A percentile compares a stretch with the other conserved stretches of the same genome.
Conservation (phyloP, 371 early-diverging fungal genomes). For the Umbelopsis sp. region DNA sequence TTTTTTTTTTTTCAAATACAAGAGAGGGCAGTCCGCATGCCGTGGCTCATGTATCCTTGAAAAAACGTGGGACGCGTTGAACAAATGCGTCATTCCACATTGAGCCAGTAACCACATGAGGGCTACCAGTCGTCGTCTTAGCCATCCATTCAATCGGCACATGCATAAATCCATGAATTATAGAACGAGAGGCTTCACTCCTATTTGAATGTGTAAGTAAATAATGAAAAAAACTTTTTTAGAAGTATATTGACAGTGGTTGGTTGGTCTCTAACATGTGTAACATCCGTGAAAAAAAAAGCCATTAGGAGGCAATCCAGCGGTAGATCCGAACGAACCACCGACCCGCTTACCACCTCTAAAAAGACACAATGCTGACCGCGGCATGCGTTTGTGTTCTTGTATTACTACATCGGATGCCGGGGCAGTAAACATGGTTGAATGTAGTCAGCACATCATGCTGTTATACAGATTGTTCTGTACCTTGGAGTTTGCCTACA, state of each 20-base stretch:
- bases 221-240: background rate
- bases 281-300: background rate
- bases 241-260: background rate
- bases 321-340: no score
- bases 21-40: background rate
- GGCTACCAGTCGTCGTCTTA: no score
- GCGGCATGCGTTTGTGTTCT: background rate
- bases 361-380: background rate
- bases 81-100: slow-evolving; percentile 4
- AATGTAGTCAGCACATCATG: background rate
- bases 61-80: slow-evolving; percentile 5
- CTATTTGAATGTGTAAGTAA: no score
- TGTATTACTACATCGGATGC: background rate
- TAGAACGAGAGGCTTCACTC: no score
- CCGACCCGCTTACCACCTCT: no score
- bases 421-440: background rate
- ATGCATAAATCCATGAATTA: no score
- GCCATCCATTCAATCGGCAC: no score
- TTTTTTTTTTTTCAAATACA: background rate
- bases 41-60: background rate
- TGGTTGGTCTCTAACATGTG: background rate
- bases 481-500: background rate
- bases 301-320: background rate
- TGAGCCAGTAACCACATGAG: background rate
- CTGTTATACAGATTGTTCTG: background rate